Base-by-base conservation (phyloP, 2,329 filamentous ascomycete species). In the Exophiala dermatitidis region DNA sequence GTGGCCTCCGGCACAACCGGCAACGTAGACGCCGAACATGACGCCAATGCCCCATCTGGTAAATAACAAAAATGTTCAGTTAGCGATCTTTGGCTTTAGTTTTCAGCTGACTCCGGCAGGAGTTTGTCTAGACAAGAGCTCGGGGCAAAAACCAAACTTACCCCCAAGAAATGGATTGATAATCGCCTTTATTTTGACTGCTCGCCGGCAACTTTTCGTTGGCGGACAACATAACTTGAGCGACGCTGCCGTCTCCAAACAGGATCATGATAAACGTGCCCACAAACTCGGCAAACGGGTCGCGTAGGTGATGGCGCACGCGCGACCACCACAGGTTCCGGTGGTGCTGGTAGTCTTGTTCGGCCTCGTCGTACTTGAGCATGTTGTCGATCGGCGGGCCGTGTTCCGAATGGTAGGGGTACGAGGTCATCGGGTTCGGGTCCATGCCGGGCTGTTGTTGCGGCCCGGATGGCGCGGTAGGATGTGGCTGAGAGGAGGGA, bases 1-100 rank as follows among this genome's bases (percentile, higher is more conserved):
- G 62, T 83, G 82, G 3, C 78, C 80, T 4, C 83, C 80, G 10
- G 62, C 60, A 41, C 52, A 62, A 48, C 78, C 78, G 4, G 74
- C 74, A n/a, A 79, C 76, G 62, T 84, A 84, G 32, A 84, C 75
- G 6, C 81, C 80, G 4, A 84, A 69, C 78, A 83, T 83, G 54
- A 82, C 77, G 3, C 77, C 81, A 7, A 83, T 68, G n/a, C 78
- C 72, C 70, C 71, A 68, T 28, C 63, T 65, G 45, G 58, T 30
- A 45, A 19, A 28, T 2, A 32, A 31, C 7, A 10, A 45, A 32
- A 32, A 45, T 4, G 3, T 5, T 26, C 5, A 41, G 12, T 5
- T 4, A 26, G 26, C 33, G 33, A 10, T 34, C 5, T 34, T 34
- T 6, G 33, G 33, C 33, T 34, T 10, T 34, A 5, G 6, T 8